These are phyloP conservation scores for Trichophaea hybrida DNA, from an alignment of 2,329 filamentous ascomycete species.

Conservation along the genomic window DNA sequence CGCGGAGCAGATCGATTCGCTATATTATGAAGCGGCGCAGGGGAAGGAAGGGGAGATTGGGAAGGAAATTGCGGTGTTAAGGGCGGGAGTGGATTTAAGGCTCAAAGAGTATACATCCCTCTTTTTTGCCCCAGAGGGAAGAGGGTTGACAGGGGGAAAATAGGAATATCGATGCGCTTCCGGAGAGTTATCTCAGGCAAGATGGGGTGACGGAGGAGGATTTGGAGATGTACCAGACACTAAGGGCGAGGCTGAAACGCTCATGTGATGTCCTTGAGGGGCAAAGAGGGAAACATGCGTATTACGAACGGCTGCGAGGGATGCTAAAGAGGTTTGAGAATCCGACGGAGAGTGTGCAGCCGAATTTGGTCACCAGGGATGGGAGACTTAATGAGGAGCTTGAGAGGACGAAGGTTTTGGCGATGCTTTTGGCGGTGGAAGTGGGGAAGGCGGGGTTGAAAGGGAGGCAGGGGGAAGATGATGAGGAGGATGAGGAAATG, in stretches of 20 bases:
- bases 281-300: constrained; percentile 35
- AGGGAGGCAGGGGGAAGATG: constrained; percentile 25
- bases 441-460: constrained; percentile 23
- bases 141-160: not conserved
- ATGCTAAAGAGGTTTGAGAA: constrained; percentile 41
- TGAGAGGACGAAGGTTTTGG: constrained; percentile 49
- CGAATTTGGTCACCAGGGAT: constrained; percentile 51
- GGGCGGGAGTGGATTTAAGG: constrained; percentile 37
- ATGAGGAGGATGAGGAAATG: constrained; percentile 30
- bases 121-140: not conserved
- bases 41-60: constrained; percentile 8
- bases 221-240: constrained; percentile 39
- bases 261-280: constrained; percentile 37
- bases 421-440: constrained; percentile 32
- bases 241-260: constrained; percentile 36
- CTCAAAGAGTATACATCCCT: constrained; percentile 16
- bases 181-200: constrained; percentile 30
- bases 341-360: constrained; percentile 40
- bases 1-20: constrained; percentile 54
- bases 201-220: constrained; percentile 34
- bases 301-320: constrained; percentile 37
- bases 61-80: constrained; percentile 30
- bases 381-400: constrained; percentile 52
- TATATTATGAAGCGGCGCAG: constrained; percentile 35
- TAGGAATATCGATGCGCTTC: constrained; percentile 25